phyloP scores from a whole-genome alignment of 768 basidiomycete species.

The Boletus vermiculosoides region DNA sequence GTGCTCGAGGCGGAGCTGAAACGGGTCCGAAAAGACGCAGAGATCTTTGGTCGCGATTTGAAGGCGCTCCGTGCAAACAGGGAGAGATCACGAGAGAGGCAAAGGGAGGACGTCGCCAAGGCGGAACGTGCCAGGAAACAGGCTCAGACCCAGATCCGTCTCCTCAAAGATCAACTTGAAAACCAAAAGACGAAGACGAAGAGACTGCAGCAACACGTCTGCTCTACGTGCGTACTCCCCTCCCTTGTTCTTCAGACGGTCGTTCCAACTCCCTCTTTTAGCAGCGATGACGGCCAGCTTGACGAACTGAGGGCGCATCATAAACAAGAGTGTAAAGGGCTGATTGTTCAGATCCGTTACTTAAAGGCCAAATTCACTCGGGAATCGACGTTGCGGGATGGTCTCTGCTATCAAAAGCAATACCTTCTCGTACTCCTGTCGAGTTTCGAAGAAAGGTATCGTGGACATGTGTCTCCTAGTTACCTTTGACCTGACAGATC shows the following conservation, averaged over 20 bases:
- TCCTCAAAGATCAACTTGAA: constrained; percentile 66
- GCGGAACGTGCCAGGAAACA: constrained; percentile 70
- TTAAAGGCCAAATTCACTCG: constrained; percentile 89
- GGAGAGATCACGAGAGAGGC: constrained; percentile 54
- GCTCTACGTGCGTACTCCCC: constrained; percentile 48
- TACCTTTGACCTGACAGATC: constrained; percentile 1
- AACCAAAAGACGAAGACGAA: constrained; percentile 42
- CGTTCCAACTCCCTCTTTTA: constrained; percentile 2
- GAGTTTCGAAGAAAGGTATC: constrained; percentile 67
- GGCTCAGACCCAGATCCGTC: constrained; percentile 58
- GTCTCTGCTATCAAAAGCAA: constrained; percentile 81
- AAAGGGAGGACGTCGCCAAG: constrained; percentile 53
- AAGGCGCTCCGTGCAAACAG: constrained; percentile 66
- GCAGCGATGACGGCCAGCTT: constrained; percentile 55
- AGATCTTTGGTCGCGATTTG: constrained; percentile 75
- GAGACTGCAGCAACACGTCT: constrained; percentile 54
- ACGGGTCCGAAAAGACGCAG: constrained; percentile 74
- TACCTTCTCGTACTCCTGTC: constrained; percentile 78
- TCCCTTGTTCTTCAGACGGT: neutral
- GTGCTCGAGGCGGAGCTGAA: constrained; percentile 69
- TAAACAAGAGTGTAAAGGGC: constrained; percentile 85
- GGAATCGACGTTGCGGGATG: constrained; percentile 75
- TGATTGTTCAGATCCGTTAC: constrained; percentile 88
- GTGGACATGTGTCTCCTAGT: neutral
- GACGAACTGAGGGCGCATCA: constrained; percentile 60